These are phyloP conservation scores for Acacia pycnantha DNA, from an alignment of 331 rosid genomes.

Conservation along the genomic window DNA sequence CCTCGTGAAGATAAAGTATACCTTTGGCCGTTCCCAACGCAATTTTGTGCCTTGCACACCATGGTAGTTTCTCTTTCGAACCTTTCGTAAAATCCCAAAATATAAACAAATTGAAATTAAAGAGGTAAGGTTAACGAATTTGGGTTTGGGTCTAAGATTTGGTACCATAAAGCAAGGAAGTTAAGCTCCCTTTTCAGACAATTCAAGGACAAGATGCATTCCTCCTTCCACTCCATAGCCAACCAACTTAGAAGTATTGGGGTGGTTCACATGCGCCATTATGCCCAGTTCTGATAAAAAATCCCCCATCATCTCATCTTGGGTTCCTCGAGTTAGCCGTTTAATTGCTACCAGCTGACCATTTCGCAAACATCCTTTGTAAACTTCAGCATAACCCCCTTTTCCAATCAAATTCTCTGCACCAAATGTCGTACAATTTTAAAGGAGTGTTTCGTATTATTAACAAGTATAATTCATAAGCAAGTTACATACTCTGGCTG, in stretches of 20 bases:
- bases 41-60: slow-evolving; percentile 80
- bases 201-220: slow-evolving; percentile 82
- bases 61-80: slow-evolving; percentile 66
- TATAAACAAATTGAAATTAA: background rate
- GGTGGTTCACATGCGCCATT: slow-evolving; percentile 88
- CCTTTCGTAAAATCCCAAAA: slow-evolving; percentile 36
- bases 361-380: slow-evolving; percentile 77
- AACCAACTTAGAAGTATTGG: slow-evolving; percentile 80
- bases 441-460: background rate
- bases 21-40: slow-evolving; percentile 85
- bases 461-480: background rate
- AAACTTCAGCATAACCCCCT: slow-evolving; percentile 97
- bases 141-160: background rate
- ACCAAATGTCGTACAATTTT: slow-evolving; percentile 28
- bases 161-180: slow-evolving; percentile 78
- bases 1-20: slow-evolving; percentile 83
- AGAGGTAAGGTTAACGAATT: background rate
- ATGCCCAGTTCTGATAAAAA: slow-evolving; percentile 88
- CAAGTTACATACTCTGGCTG: slow-evolving; percentile 53
- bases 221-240: slow-evolving; percentile 98
- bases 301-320: slow-evolving; percentile 72
- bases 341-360: slow-evolving; percentile 77
- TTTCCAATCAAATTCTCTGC: slow-evolving; percentile 89
- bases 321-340: slow-evolving; percentile 65
- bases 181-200: slow-evolving; percentile 83